Base-by-base conservation (phyloP, 495 filamentous ascomycete genomes). In the Hyaloscypha variabilis region DNA sequence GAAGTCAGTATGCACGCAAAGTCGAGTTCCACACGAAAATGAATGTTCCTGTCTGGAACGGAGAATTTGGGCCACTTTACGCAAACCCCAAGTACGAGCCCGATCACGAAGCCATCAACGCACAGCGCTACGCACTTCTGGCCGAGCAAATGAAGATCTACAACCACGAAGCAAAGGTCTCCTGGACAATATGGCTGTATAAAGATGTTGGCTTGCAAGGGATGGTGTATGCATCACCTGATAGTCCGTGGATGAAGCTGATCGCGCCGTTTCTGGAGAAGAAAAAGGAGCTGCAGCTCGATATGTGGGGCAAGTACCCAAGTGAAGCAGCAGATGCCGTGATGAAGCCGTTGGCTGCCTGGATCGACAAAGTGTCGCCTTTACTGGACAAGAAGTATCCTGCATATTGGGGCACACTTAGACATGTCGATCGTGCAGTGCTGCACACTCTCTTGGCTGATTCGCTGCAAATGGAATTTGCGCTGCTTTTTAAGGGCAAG, bases 111-210 rank as follows among this genome's bases (percentile, higher is more conserved):
- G 66, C 72, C 30, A 80, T 83, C 61, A 87, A 88, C 66, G 67
- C 78, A 62, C 72, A 77, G 29, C 73, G 86, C 14, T 85, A 84
- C 68, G 75, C 80, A 21, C 73, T 88, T 1, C 78, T 88, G 13
- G 80, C 79, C 8, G 78, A 84, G 31, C 87, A 88, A 65, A 71
- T 87, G 8, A 71, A 74, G 29, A 85, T 88, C 62, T 87, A 88
- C 73, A 77, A 86, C 61, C 8, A 25, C 28, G 36, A 21, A 8
- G 19, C 17, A 19, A 70, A 77, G 58, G 84, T 86, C 60, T 75
- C 76, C 68, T 88, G 85, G 86, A 82, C 77, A 49, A 88, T 88
- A 69, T 89, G 85, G 86, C 73, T 87, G 0, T 89, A 88, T 74
- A 88, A 88, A 58, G 85, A 89, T 64, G 84, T 88, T 64, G 85